These are phyloP conservation scores for Larix sibirica DNA, from an alignment of 83 land plant species.

Conservation along the genomic window DNA sequence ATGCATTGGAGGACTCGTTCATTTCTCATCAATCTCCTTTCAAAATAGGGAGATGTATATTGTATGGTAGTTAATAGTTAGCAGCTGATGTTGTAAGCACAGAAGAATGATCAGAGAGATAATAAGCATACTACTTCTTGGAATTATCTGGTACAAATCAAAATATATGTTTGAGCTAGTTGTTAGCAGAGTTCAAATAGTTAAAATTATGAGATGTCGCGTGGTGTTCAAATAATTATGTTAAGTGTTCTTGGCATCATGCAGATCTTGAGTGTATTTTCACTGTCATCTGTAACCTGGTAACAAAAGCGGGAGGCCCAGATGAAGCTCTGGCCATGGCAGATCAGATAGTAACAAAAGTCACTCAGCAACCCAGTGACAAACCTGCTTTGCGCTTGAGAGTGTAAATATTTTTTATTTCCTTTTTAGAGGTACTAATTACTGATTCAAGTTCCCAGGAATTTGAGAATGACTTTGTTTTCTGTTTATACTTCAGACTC, in stretches of 20 bases:
- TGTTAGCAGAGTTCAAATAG: neutral
- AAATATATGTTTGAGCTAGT: neutral
- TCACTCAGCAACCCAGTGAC: slow-evolving; percentile 74
- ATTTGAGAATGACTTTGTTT: neutral
- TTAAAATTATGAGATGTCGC: neutral
- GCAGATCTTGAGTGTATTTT: slow-evolving; percentile 91
- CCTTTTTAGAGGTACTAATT: neutral
- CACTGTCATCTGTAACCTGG: slow-evolving; percentile 87
- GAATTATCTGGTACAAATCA: neutral
- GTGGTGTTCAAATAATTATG: too few relatives aligned
- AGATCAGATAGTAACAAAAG: slow-evolving; percentile 75
- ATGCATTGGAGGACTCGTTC: too few relatives aligned
- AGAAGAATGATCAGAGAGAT: neutral
- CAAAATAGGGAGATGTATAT: too few relatives aligned
- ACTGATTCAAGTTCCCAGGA: neutral
- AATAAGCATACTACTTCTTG: neutral
- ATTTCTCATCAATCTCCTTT: too few relatives aligned
- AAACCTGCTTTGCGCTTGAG: slow-evolving; percentile 85
- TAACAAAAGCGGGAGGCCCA: slow-evolving; percentile 61
- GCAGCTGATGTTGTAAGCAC: neutral
- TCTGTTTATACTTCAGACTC: slow-evolving; percentile 49
- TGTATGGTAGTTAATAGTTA: too few relatives aligned
- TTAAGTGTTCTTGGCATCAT: neutral
- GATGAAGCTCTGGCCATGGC: slow-evolving; percentile 91
- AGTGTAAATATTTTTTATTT: slow-evolving; percentile 51